Evolutionary conservation across 139 green algal species (phyloP), one percentile per base, ranked within the genome.

Genomic region (Chlorella sorokiniana): DNA sequence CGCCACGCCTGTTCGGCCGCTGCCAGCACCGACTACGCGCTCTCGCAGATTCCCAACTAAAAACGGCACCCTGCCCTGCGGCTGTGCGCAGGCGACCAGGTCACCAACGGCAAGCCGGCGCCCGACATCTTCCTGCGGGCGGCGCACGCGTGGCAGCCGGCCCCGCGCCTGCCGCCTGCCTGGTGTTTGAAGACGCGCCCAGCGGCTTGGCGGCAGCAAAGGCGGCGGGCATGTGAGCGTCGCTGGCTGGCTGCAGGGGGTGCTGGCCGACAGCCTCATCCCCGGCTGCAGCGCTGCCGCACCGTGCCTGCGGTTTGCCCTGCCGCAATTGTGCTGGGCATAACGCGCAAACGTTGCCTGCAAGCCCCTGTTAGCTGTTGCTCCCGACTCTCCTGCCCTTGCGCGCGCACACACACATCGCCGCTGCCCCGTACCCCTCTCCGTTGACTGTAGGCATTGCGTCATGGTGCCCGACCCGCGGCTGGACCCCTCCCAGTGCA

Each of bases 101-200:
- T 94, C 22, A 78, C 40, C 31, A 83, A 86, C 69, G 91, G 93
- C 56, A 97, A 98, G 87, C 94, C 94, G 0, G 87, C 90, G 0
- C 94, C 94, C 0, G 93, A 96, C 56, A 97, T 98, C 59, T 98
- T 98, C 81, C 75, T 91, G 42, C 40, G 65, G 27, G 94, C 93
- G 20, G 83, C 86, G 22, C 37, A 37, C 18, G 38, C 38, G 9
- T 95, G 93, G 38, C 31, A 75, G 52, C 71, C 77, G 2, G 22
- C 42, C 0, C 33, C 75, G 0, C 42, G 41, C 35, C 79, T 1
- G 29, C 59, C 18, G 25, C 23, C 10, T 87, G 85, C 56, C 81
- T 97, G 4, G 93, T 97, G 3, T 96, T 97, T 80, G 93, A 97
- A 69, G 94, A 97, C 69, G 94, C 94, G 4, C 91, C 92, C 31